Evolutionary conservation across 2,329 filamentous ascomycete genomes (phyloP), one percentile per base, ranked within the genome.

Genomic region (Scopulariopsis brevicaulis): DNA sequence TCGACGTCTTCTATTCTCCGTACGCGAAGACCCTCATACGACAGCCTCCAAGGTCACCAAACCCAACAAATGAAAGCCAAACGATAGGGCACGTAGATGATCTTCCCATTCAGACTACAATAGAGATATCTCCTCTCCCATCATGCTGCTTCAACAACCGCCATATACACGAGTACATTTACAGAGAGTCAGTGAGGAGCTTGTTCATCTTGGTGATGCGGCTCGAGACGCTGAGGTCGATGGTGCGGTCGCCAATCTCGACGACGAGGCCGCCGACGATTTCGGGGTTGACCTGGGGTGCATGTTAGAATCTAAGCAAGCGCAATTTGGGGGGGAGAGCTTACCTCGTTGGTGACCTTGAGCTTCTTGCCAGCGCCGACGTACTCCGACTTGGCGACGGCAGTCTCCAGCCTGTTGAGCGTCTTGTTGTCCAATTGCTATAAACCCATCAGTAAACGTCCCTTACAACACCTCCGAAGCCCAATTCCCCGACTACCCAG

Each of bases 161-260:
- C 28, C 28, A 37, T 34, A 20, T 34, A 54, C 52, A 34, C 52
- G 25, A 34, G 28, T 34, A 34, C 14, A 34, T 91, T 89, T 96
- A 99, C 89, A 99, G 81, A 75, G 87, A 83, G 78, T 99, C 94
- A 67, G 83, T 92, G 72, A 99, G 88, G 73, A 96, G 86, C 87
- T 97, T 99, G 90, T 99, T 99, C 84, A 99, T 90, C 85, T 91
- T 96, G 74, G 89, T 83, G 76, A 99, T 87, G 83, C 93, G 95
- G 73, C 89, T 81, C 55, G 93, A 93, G 70, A 99, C 92, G 76
- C 88, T 94, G 67, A 96, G 87, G 77, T 99, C 94, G 71, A 99
- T 96, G 73, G 93, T 97, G 71, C 93, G 89, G 82, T 97, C 93
- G 69, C 92, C 93, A 66, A 97, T 88, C 79, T 97, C 93, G 70